Evolutionary conservation across 2,329 filamentous ascomycete species (phyloP).

Genomic region (Fusarium sp.): DNA sequence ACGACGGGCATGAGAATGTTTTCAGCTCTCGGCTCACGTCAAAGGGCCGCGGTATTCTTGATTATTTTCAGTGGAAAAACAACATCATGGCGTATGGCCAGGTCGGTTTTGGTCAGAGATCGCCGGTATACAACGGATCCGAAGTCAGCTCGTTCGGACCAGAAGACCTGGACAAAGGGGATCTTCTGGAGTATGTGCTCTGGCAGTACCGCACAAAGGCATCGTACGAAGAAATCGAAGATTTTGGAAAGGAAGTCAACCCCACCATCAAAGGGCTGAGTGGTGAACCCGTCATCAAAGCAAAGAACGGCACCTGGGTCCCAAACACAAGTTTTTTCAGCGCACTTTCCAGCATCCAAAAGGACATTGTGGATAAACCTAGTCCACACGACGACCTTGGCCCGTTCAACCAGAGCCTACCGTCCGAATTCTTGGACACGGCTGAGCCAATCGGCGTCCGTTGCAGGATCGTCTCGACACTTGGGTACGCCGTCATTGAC

Average conservation of each 20-base stretch:
- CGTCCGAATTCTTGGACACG: background rate
- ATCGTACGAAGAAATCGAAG: background rate
- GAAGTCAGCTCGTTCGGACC: background rate
- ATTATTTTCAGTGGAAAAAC: background rate
- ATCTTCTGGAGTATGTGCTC: background rate
- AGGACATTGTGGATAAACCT: background rate
- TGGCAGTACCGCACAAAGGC: background rate
- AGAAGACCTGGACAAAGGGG: background rate
- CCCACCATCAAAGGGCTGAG: background rate
- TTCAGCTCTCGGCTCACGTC: background rate
- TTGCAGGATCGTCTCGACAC: background rate
- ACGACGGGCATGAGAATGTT: background rate
- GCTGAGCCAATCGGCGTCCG: background rate
- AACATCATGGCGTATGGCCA: background rate
- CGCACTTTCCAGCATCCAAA: background rate
- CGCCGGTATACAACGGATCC: background rate
- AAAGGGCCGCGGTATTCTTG: background rate
- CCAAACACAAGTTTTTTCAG: constrained; percentile 1
- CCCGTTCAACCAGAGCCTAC: background rate
- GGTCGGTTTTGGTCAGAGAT: background rate
- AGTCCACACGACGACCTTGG: background rate
- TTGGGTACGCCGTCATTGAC: background rate
- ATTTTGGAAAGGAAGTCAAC: background rate
- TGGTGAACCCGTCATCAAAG: background rate
- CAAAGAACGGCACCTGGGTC: background rate